These are phyloP conservation scores for Halocafeteria seosinensis DNA, from an alignment of 108 stramenopile genomes.

Conservation along the genomic window DNA sequence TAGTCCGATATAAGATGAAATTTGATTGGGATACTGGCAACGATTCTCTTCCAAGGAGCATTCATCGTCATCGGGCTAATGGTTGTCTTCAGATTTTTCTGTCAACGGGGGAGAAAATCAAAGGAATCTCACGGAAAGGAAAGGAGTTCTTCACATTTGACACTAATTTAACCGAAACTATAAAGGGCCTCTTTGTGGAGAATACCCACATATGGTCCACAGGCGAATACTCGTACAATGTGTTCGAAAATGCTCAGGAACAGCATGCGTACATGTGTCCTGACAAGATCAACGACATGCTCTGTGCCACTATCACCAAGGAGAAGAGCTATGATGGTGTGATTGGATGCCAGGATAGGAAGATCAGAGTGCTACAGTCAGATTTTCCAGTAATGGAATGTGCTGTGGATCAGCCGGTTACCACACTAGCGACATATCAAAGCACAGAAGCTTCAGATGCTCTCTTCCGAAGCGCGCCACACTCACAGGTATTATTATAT, in stretches of 20 bases:
- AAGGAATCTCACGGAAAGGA: neutral
- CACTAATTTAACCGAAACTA: neutral
- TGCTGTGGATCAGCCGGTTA: neutral
- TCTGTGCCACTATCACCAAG: neutral
- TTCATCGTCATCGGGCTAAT: neutral
- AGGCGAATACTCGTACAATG: neutral
- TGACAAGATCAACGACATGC: neutral
- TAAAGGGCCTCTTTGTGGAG: neutral
- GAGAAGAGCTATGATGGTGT: neutral
- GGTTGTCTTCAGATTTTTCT: neutral
- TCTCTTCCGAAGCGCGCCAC: no score
- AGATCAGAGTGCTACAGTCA: neutral
- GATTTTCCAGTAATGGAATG: neutral
- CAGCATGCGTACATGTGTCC: neutral
- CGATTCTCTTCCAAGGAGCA: no score
- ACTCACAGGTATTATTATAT: no score
- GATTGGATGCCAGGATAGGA: neutral
- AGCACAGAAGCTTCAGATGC: no score
- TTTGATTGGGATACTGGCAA: neutral
- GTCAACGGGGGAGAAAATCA: neutral
- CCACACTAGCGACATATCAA: no score
- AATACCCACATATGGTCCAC: neutral
- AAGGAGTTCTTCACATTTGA: neutral
- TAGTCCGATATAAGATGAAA: neutral
- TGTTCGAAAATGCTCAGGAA: neutral